Base-by-base conservation (phyloP, 306 rosid genomes). In the Lablab purpureus region DNA sequence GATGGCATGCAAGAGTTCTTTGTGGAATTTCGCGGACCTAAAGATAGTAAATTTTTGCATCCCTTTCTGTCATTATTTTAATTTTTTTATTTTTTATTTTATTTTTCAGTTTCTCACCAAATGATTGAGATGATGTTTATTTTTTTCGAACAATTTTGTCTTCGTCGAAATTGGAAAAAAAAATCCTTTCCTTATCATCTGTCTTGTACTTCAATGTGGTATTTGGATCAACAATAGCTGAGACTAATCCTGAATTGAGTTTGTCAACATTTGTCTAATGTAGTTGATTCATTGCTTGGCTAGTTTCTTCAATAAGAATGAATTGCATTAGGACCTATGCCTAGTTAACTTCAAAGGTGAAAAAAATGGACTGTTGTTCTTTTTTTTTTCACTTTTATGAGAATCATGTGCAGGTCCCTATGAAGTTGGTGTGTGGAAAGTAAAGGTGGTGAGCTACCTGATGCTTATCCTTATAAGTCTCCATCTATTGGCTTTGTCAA, bases 381-480 rank as follows among this genome's bases (percentile, higher is more conserved):
- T 22, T n/a, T 4, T 30, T 13, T 10, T 2, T 37, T 23, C 9
- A n/a, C 55, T 55, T 51, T 71, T 52, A 58, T 7, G 34, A 73
- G 81, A 80, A 79, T 79, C 19, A 71, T 73, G 58, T 84, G 84
- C 82, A 94, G 98, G 97, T 82, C 90, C 77, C 70, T 94, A 94
- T 74, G 85, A 92, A 52, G 93, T 83, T 52, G 97, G 98, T 69
- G 87, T 90, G 10, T 94, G 98, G 97, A 94, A 90, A 87, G 54
- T 94, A 47, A 87, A 88, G 69, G 98, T 94, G 76, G 97, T n/a
- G n/a, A 92, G 80, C 86, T 94, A 18, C 97, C 94, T 2, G 94
- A 92, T 86, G 93, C 91, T 76, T 94, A 94, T 90, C 98, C 97
- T 80, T 90, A 89, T 47, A 90, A 89, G 78, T 94, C 98, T 76